Evolutionary conservation across 345 rosid species (phyloP).

Genomic region (Garcia nutans): DNA sequence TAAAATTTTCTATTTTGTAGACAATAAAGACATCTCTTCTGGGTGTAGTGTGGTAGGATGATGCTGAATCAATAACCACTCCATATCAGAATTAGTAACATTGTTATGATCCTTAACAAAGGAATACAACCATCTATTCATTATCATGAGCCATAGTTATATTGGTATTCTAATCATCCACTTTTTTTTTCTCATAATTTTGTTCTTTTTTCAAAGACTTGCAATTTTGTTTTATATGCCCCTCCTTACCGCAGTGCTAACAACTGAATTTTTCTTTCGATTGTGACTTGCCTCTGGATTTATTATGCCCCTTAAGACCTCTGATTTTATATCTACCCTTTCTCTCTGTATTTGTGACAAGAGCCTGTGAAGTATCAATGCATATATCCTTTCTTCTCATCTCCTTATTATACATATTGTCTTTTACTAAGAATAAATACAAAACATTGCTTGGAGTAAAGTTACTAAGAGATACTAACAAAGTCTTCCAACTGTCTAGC

Average conservation of each 20-base stretch:
- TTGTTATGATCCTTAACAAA: neutral
- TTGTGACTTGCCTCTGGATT: neutral
- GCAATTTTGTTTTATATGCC: neutral
- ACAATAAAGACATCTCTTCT: too few species aligned
- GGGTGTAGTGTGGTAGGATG: too few species aligned
- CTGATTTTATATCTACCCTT: neutral
- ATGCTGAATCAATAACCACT: too few species aligned
- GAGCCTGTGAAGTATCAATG: too few species aligned
- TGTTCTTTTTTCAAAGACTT: neutral
- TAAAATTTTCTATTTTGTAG: too few species aligned
- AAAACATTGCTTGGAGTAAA: neutral
- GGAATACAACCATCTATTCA: neutral
- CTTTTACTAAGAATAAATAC: neutral
- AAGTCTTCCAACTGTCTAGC: too few species aligned
- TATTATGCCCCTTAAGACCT: neutral
- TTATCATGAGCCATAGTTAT: neutral
- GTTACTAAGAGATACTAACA: slow-evolving; percentile 2
- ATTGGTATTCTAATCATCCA: neutral
- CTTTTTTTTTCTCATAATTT: neutral
- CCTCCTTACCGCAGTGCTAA: neutral
- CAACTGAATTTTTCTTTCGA: neutral
- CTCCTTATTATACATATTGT: slow-evolving; percentile 1
- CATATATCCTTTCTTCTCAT: neutral
- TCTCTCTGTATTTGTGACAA: too few species aligned
- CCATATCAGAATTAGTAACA: too few species aligned